Percentiles rank a stretch among this genome's conserved stretches.
Evolutionary conservation across 805 yeast species (phyloP).

Genomic region (Cyberlindnera sargentensis): DNA sequence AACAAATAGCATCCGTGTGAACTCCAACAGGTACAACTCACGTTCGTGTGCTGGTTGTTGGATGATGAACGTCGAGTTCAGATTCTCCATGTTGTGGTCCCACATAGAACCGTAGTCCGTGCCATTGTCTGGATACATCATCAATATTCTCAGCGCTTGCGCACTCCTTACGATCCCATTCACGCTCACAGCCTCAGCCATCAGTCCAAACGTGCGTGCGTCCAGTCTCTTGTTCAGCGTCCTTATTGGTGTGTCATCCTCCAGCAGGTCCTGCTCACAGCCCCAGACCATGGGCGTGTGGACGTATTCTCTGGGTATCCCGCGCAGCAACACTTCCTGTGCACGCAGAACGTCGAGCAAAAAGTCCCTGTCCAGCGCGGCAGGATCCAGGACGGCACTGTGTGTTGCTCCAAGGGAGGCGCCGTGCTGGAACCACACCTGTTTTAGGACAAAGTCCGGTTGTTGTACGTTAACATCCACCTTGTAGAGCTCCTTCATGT

Average conservation of each 20-base stretch:
- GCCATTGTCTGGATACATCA: conserved; percentile 21
- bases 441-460: conserved; percentile 6
- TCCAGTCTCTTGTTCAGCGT: too few relatives aligned
- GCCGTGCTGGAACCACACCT: conserved; percentile 15
- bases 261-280: conserved; percentile 16
- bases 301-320: conserved; percentile 23
- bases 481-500: conserved; percentile 12
- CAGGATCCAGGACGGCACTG: conserved; percentile 1
- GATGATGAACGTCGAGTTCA: conserved; percentile 4
- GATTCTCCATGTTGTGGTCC: conserved; percentile 24
- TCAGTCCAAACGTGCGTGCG: conserved; percentile 13
- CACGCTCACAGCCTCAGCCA: conserved; percentile 33
- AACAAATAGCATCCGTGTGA: conserved; percentile 13
- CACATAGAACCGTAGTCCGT: conserved; percentile 20
- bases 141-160: conserved; percentile 29
- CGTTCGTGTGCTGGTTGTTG: too few relatives aligned
- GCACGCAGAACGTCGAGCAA: conserved; percentile 28
- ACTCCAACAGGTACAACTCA: conserved; percentile 3
- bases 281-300: conserved; percentile 33
- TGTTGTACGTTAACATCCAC: background rate
- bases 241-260: too few relatives aligned
- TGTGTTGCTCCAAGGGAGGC: too few relatives aligned
- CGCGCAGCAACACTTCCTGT: conserved; percentile 27
- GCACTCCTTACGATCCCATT: conserved; percentile 40
- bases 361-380: conserved; percentile 31